A percentile compares a stretch with the other conserved stretches of the same genome.
Evolutionary conservation across 139 green algal genomes (phyloP).

Genomic region (Closterium sp.): DNA sequence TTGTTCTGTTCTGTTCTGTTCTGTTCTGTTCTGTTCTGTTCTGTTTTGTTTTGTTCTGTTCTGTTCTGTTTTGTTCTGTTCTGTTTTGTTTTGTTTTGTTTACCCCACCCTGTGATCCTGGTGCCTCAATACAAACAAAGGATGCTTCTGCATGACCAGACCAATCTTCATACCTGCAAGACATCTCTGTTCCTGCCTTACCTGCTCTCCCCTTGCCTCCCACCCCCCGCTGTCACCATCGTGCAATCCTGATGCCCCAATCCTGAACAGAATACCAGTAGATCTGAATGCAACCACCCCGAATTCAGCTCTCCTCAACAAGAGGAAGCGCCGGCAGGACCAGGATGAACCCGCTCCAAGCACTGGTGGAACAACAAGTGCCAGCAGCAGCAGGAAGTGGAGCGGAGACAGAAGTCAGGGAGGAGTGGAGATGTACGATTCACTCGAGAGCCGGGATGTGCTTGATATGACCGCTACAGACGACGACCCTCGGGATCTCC

Average conservation of each 20-base stretch:
- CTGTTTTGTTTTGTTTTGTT: too few species aligned
- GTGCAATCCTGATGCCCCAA: too few species aligned
- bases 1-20: too few species aligned
- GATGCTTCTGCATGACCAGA: too few species aligned
- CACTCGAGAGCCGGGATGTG: neutral
- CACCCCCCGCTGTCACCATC: neutral
- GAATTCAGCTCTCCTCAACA: neutral
- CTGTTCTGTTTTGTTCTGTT: too few species aligned
- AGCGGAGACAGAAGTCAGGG: neutral
- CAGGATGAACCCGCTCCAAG: neutral
- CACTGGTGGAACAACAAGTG: neutral
- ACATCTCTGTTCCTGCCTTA: too few species aligned
- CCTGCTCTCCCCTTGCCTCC: neutral
- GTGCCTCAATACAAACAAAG: neutral
- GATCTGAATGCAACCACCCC: neutral
- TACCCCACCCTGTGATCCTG: neutral
- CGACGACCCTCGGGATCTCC: neutral
- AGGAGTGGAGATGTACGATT: neutral
- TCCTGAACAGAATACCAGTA: neutral
- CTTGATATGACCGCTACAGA: neutral
- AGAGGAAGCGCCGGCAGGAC: neutral
- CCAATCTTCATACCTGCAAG: too few species aligned
- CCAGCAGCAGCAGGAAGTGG: neutral
- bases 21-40: too few species aligned
- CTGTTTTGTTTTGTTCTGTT: too few species aligned